phyloP scores from a whole-genome alignment of 768 basidiomycete genomes.

The Cystofilobasidium bisporidii region DNA sequence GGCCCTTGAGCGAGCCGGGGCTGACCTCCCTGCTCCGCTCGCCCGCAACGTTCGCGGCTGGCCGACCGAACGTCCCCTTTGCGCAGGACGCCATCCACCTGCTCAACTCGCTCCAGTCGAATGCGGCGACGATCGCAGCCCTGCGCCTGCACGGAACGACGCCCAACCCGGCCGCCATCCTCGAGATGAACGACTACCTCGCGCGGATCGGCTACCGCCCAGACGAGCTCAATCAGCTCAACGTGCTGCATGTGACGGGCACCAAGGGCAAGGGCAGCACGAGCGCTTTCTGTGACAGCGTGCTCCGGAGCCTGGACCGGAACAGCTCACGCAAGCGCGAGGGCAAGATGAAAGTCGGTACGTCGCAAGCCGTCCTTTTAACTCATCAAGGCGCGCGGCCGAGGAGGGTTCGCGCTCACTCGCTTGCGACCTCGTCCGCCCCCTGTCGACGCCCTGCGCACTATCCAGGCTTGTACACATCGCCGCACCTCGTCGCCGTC shows the following conservation, averaged over 20 bases:
- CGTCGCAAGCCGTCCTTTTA: too few species aligned
- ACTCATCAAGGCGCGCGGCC: too few species aligned
- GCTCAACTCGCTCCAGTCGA: slow-evolving; percentile 57
- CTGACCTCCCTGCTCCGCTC: neutral
- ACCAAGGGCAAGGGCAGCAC: slow-evolving; percentile 99
- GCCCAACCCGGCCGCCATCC: slow-evolving; percentile 56
- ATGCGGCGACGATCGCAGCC: slow-evolving; percentile 83
- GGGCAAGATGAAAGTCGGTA: slow-evolving; percentile 59
- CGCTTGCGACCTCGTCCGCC: too few species aligned
- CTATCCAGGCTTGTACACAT: slow-evolving; percentile 85
- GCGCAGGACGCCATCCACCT: slow-evolving; percentile 40
- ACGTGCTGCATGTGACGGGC: slow-evolving; percentile 92
- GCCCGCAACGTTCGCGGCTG: neutral
- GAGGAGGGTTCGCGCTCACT: too few species aligned
- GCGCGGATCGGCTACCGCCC: slow-evolving; percentile 81
- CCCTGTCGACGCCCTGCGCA: neutral
- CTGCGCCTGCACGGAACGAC: slow-evolving; percentile 62
- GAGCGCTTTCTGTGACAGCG: slow-evolving; percentile 80
- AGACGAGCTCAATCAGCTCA: slow-evolving; percentile 70
- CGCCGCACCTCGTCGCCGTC: slow-evolving; percentile 90
- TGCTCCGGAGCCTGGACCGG: slow-evolving; percentile 54
- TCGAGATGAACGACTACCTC: slow-evolving; percentile 85
- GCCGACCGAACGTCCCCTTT: neutral
- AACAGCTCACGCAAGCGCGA: neutral
- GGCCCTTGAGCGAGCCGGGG: neutral